Evolutionary conservation across 1,139 yeast species (phyloP), one percentile per base, ranked within the genome.

Genomic region (Taphrina communis): DNA sequence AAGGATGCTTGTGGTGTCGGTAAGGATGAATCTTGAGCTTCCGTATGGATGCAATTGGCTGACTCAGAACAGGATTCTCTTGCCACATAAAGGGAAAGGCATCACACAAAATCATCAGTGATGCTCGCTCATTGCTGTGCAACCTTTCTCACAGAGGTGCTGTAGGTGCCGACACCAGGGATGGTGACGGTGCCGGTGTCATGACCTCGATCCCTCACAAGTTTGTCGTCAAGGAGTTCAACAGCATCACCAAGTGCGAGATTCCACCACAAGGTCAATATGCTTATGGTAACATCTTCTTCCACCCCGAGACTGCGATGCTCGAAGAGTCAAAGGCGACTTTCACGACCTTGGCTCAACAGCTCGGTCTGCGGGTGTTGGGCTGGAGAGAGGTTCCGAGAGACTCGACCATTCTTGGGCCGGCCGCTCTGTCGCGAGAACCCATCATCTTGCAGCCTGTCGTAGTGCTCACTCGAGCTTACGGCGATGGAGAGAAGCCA

Each of bases 81-180:
- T 91, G 97, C 79, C 92, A 93, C 81, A 89, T 93, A 81, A 90
- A 92, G 79, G 98, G 98, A 71, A 78, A 82, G 53, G 85, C 87
- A 19, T 89, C 96, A 66, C 99, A 94, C 82, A 92, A 93, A 78
- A 92, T 93, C 74, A 94, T 94, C 71, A 88, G 96, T 59, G 98
- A 94, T 80, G 97, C 75, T 48, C 83, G 87, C 74, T 86, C 85
- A 76, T 83, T 94, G 77, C 86, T 94, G 71, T 93, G 98, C 82
- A 94, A 94, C 80, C 94, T 94, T 98, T 90, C 97, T 72, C 99
- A 94, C 79, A 86, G 99, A 81, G 99, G 99, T 77, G 99, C 99
- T 62, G 97, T 93, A 72, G 90, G 91, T 44, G 87, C 96, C 60
- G 97, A 92, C 77, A 96, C 98, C 39, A 86, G 93, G 76, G 97